phyloP scores from a whole-genome alignment of 352 stramenopile genomes.

The Thalassiosira sp. region DNA sequence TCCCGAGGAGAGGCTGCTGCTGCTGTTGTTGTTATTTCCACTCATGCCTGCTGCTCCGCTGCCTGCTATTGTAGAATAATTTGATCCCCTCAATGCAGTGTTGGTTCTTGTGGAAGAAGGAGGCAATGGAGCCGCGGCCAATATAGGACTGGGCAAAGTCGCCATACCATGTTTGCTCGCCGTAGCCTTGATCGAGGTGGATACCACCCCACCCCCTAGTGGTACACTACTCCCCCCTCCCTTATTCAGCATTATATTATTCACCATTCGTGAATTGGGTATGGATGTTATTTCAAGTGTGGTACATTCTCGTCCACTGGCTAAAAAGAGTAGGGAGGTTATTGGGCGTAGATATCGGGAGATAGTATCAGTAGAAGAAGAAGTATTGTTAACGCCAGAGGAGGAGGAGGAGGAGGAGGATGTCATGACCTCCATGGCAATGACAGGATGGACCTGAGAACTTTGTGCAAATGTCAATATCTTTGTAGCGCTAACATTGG shows the following conservation, averaged over 20 bases:
- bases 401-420: background rate
- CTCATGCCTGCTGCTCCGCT: too few relatives aligned
- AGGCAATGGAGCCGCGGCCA: conserved; percentile 50
- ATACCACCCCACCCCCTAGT: conserved; percentile 7
- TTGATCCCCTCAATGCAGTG: too few relatives aligned
- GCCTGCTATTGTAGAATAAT: too few relatives aligned
- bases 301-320: conserved; percentile 73
- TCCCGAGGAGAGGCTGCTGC: conserved; percentile 23
- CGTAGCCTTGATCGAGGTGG: conserved; percentile 20
- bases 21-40: background rate
- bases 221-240: conserved; percentile 1
- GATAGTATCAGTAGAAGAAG: background rate
- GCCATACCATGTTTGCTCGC: conserved; percentile 54
- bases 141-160: conserved; percentile 67
- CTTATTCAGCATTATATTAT: conserved; percentile 5
- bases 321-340: conserved; percentile 54
- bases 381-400: background rate
- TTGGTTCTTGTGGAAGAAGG: too few relatives aligned
- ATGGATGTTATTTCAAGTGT: conserved; percentile 66
- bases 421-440: conserved; percentile 57
- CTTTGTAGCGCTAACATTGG: conserved; percentile 40
- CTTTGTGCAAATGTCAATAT: conserved; percentile 70
- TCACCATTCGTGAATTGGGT: conserved; percentile 20
- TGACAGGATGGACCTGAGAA: conserved; percentile 75
- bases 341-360: conserved; percentile 30